These are phyloP conservation scores for Xylaria sp. DNA, from an alignment of 2,329 filamentous ascomycete species.

Conservation along the genomic window DNA sequence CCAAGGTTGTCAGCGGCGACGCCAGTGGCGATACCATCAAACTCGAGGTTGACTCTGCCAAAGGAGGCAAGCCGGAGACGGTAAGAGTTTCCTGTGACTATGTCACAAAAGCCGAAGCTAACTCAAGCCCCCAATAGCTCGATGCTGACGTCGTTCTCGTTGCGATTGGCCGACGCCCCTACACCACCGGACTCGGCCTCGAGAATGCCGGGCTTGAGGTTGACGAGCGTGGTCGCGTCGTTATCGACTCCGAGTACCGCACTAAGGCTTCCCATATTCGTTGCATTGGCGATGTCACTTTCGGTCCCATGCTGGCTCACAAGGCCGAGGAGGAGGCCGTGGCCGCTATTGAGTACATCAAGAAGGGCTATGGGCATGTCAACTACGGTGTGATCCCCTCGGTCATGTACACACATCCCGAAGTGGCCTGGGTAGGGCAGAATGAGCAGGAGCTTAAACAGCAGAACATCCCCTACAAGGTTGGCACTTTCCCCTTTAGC, in stretches of 20 bases:
- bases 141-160: conserved; percentile 96
- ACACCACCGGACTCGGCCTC: conserved; percentile 89
- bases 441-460: conserved; percentile 96
- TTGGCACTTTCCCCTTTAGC: conserved; percentile 95
- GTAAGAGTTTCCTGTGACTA: conserved; percentile 61
- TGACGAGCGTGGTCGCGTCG: conserved; percentile 92
- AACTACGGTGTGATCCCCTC: conserved; percentile 98
- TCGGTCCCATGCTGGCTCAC: conserved; percentile 98
- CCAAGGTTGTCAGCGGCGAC: conserved; percentile 91
- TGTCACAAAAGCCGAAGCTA: conserved; percentile 1
- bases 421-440: conserved; percentile 98
- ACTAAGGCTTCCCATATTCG: conserved; percentile 98
- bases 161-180: conserved; percentile 94
- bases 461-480: conserved; percentile 88
- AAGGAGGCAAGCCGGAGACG: conserved; percentile 94
- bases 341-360: conserved; percentile 95
- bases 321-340: conserved; percentile 99
- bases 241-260: conserved; percentile 99
- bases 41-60: conserved; percentile 88
- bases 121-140: conserved; percentile 65
- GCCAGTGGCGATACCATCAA: conserved; percentile 80
- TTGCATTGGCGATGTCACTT: conserved; percentile 94
- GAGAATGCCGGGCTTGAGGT: conserved; percentile 94
- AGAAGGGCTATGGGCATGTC: conserved; percentile 97
- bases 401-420: conserved; percentile 99